Evolutionary conservation across 2,329 filamentous ascomycete genomes (phyloP), one percentile per base, ranked within the genome.

Genomic region (Apiospora arundinis): DNA sequence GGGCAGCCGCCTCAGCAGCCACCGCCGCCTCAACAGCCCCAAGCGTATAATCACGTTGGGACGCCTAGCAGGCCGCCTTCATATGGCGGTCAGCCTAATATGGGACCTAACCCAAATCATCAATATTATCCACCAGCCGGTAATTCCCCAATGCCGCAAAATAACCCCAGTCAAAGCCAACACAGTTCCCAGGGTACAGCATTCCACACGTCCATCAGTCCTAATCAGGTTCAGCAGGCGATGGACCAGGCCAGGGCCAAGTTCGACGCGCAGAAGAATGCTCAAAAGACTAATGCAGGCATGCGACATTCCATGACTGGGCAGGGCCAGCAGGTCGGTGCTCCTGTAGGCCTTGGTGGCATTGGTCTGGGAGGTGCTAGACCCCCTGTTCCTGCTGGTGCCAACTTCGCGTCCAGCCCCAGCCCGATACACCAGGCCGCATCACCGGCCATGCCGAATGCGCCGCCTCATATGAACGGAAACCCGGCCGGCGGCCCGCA

Each of bases 171-270:
- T 63, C 76, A 75, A 32, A 73, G 69, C n/a, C 75, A 74, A 60
- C 77, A 74, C 40, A 77, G 77, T 66, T 32, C 69, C 23, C 73
- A 74, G 44, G 70, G 72, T 2, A 71, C 74, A 11, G 67, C 73
- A 28, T 80, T 80, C 69, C 78, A 79, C 28, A 79, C 78, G 5
- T 80, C 79, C 45, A 72, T 80, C 11, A 77, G 74, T 45, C 74
- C 78, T 40, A 74, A 77, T 28, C 79, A 80, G 70, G 76, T 80
- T 7, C 76, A 80, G 69, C 79, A 80, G 72, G 78, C 78, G 4
- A 80, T 80, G 77, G 75, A 79, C 68, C 78, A 80, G 69, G 78
- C 77, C 56, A 78, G 77, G 70, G 77, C 78, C 44, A 75, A 78
- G n/a, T 80, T 80, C 69, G 75, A 77, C 70, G 76, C 76, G 16